Evolutionary conservation across 169 alveolate genomes (phyloP).

Genomic region (Amoebophrya sp.): DNA sequence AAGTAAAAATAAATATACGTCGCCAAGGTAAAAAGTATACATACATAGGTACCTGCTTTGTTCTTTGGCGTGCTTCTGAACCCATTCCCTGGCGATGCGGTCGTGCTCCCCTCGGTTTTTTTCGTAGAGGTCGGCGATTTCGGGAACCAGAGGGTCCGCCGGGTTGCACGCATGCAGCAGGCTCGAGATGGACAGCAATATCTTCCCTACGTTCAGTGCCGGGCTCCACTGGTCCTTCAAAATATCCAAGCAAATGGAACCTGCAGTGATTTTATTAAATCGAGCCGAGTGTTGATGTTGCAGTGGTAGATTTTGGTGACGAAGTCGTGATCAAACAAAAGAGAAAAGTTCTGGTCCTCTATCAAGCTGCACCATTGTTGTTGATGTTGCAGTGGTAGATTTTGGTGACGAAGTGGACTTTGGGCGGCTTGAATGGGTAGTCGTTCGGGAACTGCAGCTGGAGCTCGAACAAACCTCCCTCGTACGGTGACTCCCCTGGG

Average conservation of each 20-base stretch:
- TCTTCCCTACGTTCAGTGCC: slow-evolving; percentile 89
- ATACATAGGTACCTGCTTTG: no score
- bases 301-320: slow-evolving; percentile 92
- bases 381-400: slow-evolving; percentile 93
- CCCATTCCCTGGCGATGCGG: slow-evolving; percentile 93
- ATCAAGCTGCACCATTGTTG: slow-evolving; percentile 84
- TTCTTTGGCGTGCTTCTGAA: neutral
- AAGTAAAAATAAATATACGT: no score
- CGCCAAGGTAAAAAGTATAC: no score
- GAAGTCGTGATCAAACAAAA: slow-evolving; percentile 41
- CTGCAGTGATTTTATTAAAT: slow-evolving; percentile 39
- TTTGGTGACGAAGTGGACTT: slow-evolving; percentile 83
- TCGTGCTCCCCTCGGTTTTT: slow-evolving; percentile 80
- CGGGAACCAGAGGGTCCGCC: slow-evolving; percentile 95
- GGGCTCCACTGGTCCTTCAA: slow-evolving; percentile 95
- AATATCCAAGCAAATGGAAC: slow-evolving; percentile 92
- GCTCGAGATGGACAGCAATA: slow-evolving; percentile 82
- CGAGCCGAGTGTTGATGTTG: slow-evolving; percentile 59
- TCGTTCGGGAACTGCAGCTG: slow-evolving; percentile 92
- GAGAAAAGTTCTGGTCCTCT: neutral
- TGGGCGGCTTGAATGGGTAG: slow-evolving; percentile 97
- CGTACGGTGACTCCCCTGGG: slow-evolving; percentile 60
- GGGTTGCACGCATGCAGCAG: slow-evolving; percentile 90
- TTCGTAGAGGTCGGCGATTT: slow-evolving; percentile 86
- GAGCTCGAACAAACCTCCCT: slow-evolving; percentile 88